Conservation (phyloP, 495 filamentous ascomycete genomes). For the Neurospora sp. region DNA sequence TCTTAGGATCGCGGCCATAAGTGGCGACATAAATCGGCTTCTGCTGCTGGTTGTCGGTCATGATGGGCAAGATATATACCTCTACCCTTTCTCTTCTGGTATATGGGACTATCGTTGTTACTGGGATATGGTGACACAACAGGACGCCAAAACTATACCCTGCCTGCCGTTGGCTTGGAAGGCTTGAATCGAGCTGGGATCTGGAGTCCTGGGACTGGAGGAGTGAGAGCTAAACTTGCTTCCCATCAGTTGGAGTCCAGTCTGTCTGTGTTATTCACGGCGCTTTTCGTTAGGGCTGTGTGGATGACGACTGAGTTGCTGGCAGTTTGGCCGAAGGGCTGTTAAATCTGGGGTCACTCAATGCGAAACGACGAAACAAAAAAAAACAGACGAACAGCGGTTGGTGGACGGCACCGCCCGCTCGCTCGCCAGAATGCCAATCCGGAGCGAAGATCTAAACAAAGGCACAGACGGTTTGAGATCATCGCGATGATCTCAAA, state of each 20-base stretch:
- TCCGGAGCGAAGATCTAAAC: not conserved
- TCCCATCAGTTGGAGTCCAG: not conserved
- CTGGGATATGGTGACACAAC: not conserved
- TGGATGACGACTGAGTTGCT: not conserved
- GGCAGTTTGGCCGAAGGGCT: not conserved
- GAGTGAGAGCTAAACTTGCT: not conserved
- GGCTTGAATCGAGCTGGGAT: not conserved
- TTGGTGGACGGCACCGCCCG: not conserved
- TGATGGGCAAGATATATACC: not conserved
- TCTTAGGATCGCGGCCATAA: constrained; percentile 20
- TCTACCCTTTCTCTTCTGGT: not conserved
- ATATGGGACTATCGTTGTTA: not conserved
- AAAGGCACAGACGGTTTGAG: not conserved
- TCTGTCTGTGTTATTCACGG: not conserved
- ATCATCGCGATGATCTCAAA: not conserved
- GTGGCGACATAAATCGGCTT: constrained; percentile 18
- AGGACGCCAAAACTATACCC: not conserved
- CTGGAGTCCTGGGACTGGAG: not conserved
- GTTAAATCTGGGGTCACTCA: not conserved
- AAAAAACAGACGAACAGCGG: not conserved
- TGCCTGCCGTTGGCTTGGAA: not conserved
- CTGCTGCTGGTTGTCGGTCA: constrained; percentile 5
- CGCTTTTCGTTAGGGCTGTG: not conserved
- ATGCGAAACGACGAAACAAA: not conserved
- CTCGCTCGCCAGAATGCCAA: not conserved